These are phyloP conservation scores for Skeletonema grethae DNA, from an alignment of 108 stramenopile genomes.

Conservation along the genomic window DNA sequence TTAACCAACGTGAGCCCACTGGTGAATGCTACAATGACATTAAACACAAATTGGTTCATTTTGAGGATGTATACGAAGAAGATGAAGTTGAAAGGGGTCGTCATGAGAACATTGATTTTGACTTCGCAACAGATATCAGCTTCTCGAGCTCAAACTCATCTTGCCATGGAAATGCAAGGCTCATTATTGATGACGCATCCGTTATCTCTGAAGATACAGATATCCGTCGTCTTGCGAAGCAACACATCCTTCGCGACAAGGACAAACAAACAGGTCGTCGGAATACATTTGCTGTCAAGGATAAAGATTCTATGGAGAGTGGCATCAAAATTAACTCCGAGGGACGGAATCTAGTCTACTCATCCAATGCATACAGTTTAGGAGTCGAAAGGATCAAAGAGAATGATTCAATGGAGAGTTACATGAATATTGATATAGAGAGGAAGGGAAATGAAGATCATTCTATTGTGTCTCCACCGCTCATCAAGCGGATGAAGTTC, in stretches of 20 bases:
- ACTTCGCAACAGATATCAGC: constrained; percentile 4
- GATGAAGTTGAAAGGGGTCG: not conserved
- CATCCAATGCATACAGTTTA: not conserved
- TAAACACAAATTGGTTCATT: constrained; percentile 1
- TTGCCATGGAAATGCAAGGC: not conserved
- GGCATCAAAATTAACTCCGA: constrained; percentile 28
- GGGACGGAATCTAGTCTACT: not conserved
- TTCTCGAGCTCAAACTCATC: constrained; percentile 6
- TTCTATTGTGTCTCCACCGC: constrained; percentile 36
- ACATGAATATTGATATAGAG: constrained; percentile 29
- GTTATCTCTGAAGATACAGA: constrained; percentile 43
- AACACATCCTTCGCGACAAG: not conserved
- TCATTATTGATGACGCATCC: constrained; percentile 33
- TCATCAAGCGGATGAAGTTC: constrained; percentile 26
- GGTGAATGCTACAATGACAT: not conserved
- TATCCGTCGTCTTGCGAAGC: constrained; percentile 19
- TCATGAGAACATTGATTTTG: not conserved
- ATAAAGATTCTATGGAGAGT: constrained; percentile 50
- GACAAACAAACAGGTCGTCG: not conserved
- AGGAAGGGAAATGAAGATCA: not conserved
- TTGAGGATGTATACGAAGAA: not conserved
- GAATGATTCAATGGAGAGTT: constrained; percentile 43
- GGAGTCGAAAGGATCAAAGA: constrained; percentile 21
- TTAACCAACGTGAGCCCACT: not conserved
- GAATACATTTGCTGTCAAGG: constrained; percentile 31